Evolutionary conservation across 225 moss, liverwort and hornwort genomes (phyloP).

Genomic region (Marchantia paleacea): DNA sequence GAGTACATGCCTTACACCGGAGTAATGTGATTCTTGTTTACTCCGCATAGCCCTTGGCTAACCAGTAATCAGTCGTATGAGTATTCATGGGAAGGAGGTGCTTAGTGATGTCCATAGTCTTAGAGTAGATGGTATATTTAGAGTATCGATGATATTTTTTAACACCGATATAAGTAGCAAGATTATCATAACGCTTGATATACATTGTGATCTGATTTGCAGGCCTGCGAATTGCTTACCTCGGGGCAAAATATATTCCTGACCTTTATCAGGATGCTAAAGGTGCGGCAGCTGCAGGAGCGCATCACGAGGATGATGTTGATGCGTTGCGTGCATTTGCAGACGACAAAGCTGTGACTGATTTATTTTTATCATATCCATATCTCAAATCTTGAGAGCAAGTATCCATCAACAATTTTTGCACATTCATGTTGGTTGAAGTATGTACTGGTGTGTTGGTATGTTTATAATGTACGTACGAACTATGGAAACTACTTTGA

Average conservation of each 20-base stretch:
- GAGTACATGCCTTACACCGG: neutral
- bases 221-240: constrained; percentile 86
- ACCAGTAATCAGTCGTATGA: neutral
- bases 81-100: neutral
- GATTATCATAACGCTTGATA: neutral
- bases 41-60: neutral
- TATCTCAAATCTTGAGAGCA: constrained; percentile 29
- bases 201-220: constrained; percentile 3
- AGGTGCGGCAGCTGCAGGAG: constrained; percentile 82
- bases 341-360: constrained; percentile 78
- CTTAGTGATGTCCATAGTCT: neutral
- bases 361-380: constrained; percentile 98
- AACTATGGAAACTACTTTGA: neutral
- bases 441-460: neutral
- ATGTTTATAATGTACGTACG: neutral
- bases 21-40: neutral
- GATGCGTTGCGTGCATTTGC: constrained; percentile 91
- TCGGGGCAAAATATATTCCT: constrained; percentile 66
- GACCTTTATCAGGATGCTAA: constrained; percentile 75
- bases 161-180: too few species aligned
- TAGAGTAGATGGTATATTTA: neutral
- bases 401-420: constrained; percentile 24
- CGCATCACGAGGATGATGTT: constrained; percentile 93
- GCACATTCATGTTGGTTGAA: neutral
- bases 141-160: constrained; percentile 5